phyloP scores from a whole-genome alignment of 441 rosid species.

The Arabidopsis lyrata region DNA sequence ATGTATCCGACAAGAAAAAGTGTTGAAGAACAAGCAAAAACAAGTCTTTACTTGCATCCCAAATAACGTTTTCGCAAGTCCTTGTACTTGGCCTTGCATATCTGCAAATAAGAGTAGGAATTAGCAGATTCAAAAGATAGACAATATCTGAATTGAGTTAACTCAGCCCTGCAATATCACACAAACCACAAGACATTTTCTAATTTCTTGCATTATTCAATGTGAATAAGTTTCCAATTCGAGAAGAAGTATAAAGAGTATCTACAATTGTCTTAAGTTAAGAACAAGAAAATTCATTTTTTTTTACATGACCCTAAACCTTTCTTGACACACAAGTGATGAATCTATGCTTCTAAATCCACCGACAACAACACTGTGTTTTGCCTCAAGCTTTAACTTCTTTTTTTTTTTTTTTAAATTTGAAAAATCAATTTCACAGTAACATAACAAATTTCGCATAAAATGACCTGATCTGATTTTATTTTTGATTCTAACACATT shows the following conservation, averaged over 20 bases:
- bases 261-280: not conserved
- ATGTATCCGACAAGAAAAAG: not conserved
- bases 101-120: slow-evolving; percentile 50
- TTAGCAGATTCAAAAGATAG: not conserved
- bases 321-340: slow-evolving; percentile 48
- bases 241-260: not conserved
- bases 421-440: not conserved
- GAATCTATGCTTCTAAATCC: slow-evolving; percentile 32
- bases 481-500: not conserved
- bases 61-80: slow-evolving; percentile 67
- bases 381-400: not conserved
- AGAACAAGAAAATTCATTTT: not conserved
- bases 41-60: slow-evolving; percentile 69
- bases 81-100: slow-evolving; percentile 80
- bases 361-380: slow-evolving; percentile 31
- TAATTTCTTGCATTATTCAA: not conserved
- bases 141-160: slow-evolving; percentile 1
- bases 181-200: not conserved
- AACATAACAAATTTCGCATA: not conserved
- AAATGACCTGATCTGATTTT: not conserved
- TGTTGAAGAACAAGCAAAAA: slow-evolving; percentile 16
- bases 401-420: not conserved
- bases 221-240: not conserved
- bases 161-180: slow-evolving; percentile 1
- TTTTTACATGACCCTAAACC: not conserved